Evolutionary conservation across 805 yeast genomes (phyloP), one percentile per base, ranked within the genome.

Genomic region (Brettanomyces naardenensis): DNA sequence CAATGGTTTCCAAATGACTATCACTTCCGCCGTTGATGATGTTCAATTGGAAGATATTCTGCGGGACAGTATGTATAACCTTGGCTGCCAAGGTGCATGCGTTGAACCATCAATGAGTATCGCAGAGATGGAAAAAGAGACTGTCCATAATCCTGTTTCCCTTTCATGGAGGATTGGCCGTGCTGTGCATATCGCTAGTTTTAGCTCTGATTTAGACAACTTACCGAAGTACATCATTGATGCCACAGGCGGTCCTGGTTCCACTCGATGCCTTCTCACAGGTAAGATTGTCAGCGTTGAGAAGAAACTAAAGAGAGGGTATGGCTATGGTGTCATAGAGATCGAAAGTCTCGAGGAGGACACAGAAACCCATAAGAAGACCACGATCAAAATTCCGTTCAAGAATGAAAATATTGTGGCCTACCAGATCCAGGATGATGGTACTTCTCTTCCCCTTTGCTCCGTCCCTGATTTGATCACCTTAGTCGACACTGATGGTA

Each of bases 101-200:
- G 63, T 58, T 14, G 56, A 58, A 20, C 51, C 61, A 6, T 61
- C 68, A 11, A 57, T 64, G 65, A 52, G 50, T 6, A 42, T 48
- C 14, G 44, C 46, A 1, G 52, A 59, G n/a, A 49, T 62, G 39
- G 31, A 48, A 4, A 30, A 42, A 9, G 54, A 51, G 34, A 58
- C 62, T 5, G 59, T 67, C 19, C 57, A 46, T 33, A 41, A 52
- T 21, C 45, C 68, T 15, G 29, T 65, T 10, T 68, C 73, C 1
- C 45, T 59, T 18, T 65, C 73, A 3, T 69, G 74, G 74, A 58
- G 73, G 50, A 61, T 69, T 35, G 74, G 74, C 3, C 56, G 66
- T 35, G 72, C 71, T 3, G 66, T 68, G 4, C 44, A 46, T 21
- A 47, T 62, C 14, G 66, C 73, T 1, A 53, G 59, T 28, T 62